Evolutionary conservation across 2,329 filamentous ascomycete genomes (phyloP).

Genomic region (Penicillium olsonii): DNA sequence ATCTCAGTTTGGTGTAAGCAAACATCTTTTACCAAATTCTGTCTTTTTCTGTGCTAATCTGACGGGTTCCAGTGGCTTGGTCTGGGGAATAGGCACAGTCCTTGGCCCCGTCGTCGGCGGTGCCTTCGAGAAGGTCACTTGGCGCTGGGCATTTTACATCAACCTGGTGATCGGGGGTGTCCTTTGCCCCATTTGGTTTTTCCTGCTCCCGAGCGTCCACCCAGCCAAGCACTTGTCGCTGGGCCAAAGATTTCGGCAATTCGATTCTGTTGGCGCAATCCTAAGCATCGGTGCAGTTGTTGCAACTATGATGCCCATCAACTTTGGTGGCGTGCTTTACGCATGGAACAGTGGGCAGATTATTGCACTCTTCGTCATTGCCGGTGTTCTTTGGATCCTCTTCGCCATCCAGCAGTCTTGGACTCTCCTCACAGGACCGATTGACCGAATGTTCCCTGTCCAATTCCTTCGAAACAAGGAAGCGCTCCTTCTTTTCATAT

Average conservation of each 20-base stretch:
- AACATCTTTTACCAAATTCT: too few species aligned
- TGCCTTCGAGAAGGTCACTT: slow-evolving; percentile 14
- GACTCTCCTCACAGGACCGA: slow-evolving; percentile 5
- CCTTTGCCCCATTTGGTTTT: slow-evolving; percentile 47
- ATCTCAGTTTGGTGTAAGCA: slow-evolving; percentile 22
- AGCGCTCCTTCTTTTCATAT: slow-evolving; percentile 48
- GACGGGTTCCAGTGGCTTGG: slow-evolving; percentile 27
- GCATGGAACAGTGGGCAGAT: slow-evolving; percentile 49
- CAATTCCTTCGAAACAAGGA: background rate
- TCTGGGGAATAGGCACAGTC: slow-evolving; percentile 7
- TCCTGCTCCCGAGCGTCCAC: slow-evolving; percentile 39
- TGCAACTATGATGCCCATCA: slow-evolving; percentile 36
- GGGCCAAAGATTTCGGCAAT: slow-evolving; percentile 17
- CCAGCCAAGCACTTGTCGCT: slow-evolving; percentile 3
- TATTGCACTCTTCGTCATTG: slow-evolving; percentile 53
- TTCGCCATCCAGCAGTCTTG: slow-evolving; percentile 46
- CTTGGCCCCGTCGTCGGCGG: slow-evolving; percentile 15
- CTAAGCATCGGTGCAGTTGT: slow-evolving; percentile 35
- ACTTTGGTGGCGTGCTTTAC: slow-evolving; percentile 43
- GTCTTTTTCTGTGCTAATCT: too few species aligned
- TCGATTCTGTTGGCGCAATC: slow-evolving; percentile 42
- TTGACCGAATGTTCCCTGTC: slow-evolving; percentile 13
- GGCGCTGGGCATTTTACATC: slow-evolving; percentile 56
- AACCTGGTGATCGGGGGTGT: slow-evolving; percentile 54
- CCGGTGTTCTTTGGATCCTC: slow-evolving; percentile 45